Evolutionary conservation across 2,329 filamentous ascomycete genomes (phyloP).

Genomic region (Colletotrichum aenigma): DNA sequence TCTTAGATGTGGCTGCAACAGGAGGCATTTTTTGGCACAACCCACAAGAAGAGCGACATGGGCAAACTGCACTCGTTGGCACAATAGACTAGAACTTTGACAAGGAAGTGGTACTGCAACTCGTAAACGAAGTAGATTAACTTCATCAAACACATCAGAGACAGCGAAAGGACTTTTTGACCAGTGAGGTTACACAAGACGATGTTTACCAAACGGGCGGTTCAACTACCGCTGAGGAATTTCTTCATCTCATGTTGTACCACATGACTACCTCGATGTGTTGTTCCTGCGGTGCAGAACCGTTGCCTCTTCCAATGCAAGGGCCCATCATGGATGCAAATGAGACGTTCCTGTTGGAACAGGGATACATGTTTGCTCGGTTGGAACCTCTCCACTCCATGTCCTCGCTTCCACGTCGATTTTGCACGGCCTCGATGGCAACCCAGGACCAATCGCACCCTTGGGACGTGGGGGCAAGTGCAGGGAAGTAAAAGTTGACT

Average conservation of each 20-base stretch:
- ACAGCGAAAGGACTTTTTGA: fast-evolving
- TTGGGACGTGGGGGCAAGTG: neutral
- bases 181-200: fast-evolving
- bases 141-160: fast-evolving
- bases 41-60: too few species aligned
- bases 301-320: neutral
- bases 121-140: too few species aligned
- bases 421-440: neutral
- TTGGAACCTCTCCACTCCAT: neutral
- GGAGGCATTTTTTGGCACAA: neutral
- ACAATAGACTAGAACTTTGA: too few species aligned
- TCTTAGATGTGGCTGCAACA: fast-evolving
- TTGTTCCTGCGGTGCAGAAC: neutral
- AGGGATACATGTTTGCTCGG: neutral
- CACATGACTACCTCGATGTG: neutral
- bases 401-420: neutral
- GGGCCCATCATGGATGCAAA: neutral
- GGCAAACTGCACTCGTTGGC: too few species aligned
- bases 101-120: too few species aligned
- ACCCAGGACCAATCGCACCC: neutral
- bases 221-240: neutral
- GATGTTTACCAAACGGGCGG: fast-evolving
- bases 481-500: neutral
- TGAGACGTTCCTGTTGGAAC: neutral
- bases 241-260: neutral